Evolutionary conservation across 2,329 filamentous ascomycete species (phyloP).

Genomic region (Claviceps fusiformis): DNA sequence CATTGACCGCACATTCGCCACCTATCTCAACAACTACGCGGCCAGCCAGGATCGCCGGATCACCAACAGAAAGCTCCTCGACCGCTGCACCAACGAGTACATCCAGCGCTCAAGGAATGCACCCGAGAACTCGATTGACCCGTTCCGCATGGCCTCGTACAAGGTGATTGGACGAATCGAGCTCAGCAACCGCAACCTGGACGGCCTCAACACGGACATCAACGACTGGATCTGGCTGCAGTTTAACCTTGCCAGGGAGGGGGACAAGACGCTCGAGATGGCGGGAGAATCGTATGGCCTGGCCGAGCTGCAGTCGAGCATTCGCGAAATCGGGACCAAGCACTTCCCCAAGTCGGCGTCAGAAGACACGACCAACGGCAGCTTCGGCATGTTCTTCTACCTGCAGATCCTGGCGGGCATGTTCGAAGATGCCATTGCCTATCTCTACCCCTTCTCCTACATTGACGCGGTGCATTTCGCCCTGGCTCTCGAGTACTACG

Average conservation of each 20-base stretch:
- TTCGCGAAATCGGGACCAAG: slow-evolving; percentile 77
- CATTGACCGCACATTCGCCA: slow-evolving; percentile 79
- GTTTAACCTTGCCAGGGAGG: slow-evolving; percentile 54
- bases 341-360: slow-evolving; percentile 73
- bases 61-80: slow-evolving; percentile 58
- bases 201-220: slow-evolving; percentile 49
- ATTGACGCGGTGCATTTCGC: slow-evolving; percentile 92
- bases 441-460: slow-evolving; percentile 83
- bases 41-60: slow-evolving; percentile 64
- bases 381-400: slow-evolving; percentile 85
- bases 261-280: slow-evolving; percentile 48
- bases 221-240: slow-evolving; percentile 63
- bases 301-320: slow-evolving; percentile 59
- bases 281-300: slow-evolving; percentile 53
- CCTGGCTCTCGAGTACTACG: slow-evolving; percentile 78
- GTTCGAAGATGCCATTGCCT: slow-evolving; percentile 87
- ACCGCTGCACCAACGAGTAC: slow-evolving; percentile 82
- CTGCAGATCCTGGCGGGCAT: slow-evolving; percentile 80
- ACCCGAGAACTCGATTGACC: slow-evolving; percentile 77
- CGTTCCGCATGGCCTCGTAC: slow-evolving; percentile 94
- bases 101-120: slow-evolving; percentile 72
- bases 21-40: slow-evolving; percentile 76
- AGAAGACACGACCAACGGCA: slow-evolving; percentile 61
- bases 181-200: slow-evolving; percentile 48
- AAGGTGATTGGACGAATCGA: slow-evolving; percentile 83